Evolutionary conservation across 371 early-diverging fungal genomes (phyloP).

Genomic region (Actinomortierella ambigua): DNA sequence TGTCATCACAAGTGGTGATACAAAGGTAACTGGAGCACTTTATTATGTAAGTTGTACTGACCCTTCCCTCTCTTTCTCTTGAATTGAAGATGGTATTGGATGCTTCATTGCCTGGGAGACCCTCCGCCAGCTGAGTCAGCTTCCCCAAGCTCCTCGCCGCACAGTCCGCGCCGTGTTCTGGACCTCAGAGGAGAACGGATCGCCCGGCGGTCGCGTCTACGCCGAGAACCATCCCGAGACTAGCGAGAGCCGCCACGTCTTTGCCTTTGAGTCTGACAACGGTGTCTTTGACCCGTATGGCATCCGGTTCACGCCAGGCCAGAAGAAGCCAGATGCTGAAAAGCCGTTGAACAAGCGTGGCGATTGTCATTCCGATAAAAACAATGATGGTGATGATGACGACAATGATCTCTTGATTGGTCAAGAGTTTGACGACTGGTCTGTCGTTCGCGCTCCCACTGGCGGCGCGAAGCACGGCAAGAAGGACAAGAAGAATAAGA

Average conservation of each 20-base stretch:
- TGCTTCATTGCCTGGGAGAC: slow-evolving; percentile 61
- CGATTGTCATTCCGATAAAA: no score
- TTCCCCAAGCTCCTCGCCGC: slow-evolving; percentile 50
- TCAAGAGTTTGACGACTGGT: slow-evolving; percentile 39
- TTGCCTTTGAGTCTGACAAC: slow-evolving; percentile 61
- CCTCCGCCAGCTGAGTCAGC: slow-evolving; percentile 48
- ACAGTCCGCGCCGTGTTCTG: slow-evolving; percentile 63
- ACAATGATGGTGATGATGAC: no score
- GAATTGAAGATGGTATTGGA: slow-evolving; percentile 50
- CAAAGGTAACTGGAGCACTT: no score
- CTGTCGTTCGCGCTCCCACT: neutral
- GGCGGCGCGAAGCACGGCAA: no score
- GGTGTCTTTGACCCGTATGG: slow-evolving; percentile 63
- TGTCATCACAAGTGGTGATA: no score
- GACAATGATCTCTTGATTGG: slow-evolving; percentile 26
- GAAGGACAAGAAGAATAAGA: no score
- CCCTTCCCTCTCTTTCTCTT: no score
- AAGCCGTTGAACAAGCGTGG: neutral
- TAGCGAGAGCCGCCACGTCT: slow-evolving; percentile 48
- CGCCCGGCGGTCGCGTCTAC: slow-evolving; percentile 56
- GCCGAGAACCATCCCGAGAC: slow-evolving; percentile 47
- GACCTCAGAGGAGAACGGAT: slow-evolving; percentile 61
- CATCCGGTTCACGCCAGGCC: slow-evolving; percentile 33
- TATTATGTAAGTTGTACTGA: no score
- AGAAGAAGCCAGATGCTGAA: slow-evolving; percentile 17